Evolutionary conservation across 257 asterid species (phyloP), one percentile per base, ranked within the genome.

Genomic region (Gentiana straminea): DNA sequence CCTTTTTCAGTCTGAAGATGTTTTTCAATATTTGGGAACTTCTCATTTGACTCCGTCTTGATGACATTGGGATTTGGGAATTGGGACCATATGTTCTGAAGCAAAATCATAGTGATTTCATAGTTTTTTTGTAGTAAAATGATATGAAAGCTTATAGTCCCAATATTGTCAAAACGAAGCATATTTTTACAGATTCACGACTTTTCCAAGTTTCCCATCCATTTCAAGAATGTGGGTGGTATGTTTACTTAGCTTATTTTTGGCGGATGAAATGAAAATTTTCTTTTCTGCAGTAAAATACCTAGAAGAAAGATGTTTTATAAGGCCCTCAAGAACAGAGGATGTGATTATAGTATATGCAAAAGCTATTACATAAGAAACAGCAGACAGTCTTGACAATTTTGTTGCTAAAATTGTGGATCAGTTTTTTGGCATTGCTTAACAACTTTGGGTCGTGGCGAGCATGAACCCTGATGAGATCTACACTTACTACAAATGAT

Each of bases 251-350:
- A 13, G 35, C 41, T 9, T 36, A 4, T 11, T n/a, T 43, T 56
- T 43, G 24, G 52, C 46, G 24, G 5, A 41, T 12, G 33, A 11
- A 10, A 41, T 12, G 33, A 11, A 10, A 5, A 15, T 33, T 6
- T 49, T 7, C 13, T 7, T 37, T 51, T 24, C 55, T 63, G 38
- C 81, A 89, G 96, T 77, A 35, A 85, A 88, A 68, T 81, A 84
- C 59, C 61, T 73, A 8, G 68, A 61, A 37, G 95, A 97, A n/a
- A 76, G 95, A 75, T 92, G 94, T 64, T 92, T 87, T 52, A 72
- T 92, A 67, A 76, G 98, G 48, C 97, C 97, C 49, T 88, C 98
- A 1, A 93, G 98, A 61, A 92, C 98, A 5, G 97, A 88, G 77
- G 95, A 88, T 35, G 97, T 88, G 58, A 81, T 92, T 45, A 82